Evolutionary conservation across 306 rosid species (phyloP).

Genomic region (Trifolium subterraneum): DNA sequence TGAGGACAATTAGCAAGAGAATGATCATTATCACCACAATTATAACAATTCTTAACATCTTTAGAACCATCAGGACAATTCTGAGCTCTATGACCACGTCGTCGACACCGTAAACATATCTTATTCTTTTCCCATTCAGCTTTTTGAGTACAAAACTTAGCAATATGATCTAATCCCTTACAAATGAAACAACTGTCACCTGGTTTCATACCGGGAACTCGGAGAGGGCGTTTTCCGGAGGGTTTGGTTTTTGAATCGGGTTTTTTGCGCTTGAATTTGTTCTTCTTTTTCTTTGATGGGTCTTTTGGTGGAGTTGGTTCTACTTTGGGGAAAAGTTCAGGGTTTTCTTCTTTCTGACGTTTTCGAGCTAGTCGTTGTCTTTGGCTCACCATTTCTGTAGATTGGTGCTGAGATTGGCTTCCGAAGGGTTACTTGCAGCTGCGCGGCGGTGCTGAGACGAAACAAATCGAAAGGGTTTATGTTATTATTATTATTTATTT

Average conservation of each 20-base stretch:
- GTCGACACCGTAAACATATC: conserved; percentile 90
- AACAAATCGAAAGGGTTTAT: conserved; percentile 20
- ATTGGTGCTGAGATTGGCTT: not conserved
- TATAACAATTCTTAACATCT: conserved; percentile 70
- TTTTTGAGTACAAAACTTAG: conserved; percentile 74
- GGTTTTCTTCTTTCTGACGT: conserved; percentile 57
- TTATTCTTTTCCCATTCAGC: conserved; percentile 82
- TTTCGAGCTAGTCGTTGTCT: conserved; percentile 81
- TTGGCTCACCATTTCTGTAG: conserved; percentile 68
- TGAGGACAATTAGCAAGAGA: conserved; percentile 65
- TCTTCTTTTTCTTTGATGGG: conserved; percentile 55
- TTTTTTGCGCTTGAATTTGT: conserved; percentile 54
- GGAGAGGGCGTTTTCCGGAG: conserved; percentile 61
- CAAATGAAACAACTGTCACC: conserved; percentile 93
- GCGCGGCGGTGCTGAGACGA: conserved; percentile 6
- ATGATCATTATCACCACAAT: conserved; percentile 88
- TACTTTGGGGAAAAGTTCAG: conserved; percentile 54
- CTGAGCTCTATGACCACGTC: conserved; percentile 84
- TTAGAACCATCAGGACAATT: conserved; percentile 63
- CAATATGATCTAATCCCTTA: conserved; percentile 71
- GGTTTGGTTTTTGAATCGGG: conserved; percentile 43
- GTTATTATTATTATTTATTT: too few species aligned
- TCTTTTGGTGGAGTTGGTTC: conserved; percentile 66
- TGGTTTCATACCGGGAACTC: conserved; percentile 96
- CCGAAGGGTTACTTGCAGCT: conserved; percentile 1